Conservation (phyloP, 75 land plant species). For the Larix kaempferi region DNA sequence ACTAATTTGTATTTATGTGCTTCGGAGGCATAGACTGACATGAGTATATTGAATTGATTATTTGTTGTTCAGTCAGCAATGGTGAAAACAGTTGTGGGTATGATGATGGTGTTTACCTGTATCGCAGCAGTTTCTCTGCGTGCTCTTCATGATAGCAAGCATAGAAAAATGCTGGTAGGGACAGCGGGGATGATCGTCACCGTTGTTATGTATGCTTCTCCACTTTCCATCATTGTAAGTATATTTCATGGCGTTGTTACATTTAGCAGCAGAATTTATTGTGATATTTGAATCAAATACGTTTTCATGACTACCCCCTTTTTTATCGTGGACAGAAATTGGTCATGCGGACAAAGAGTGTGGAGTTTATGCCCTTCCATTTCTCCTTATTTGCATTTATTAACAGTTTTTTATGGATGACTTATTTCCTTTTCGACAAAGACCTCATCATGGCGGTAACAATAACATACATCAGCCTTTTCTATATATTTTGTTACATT, state of each 20-base stretch:
- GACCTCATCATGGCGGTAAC: slow-evolving; percentile 64
- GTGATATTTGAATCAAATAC: background rate
- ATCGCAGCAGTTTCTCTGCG: background rate
- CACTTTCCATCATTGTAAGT: slow-evolving; percentile 5
- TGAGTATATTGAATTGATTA: background rate
- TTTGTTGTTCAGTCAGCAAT: background rate
- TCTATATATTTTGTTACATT: background rate
- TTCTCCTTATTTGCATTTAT: slow-evolving; percentile 56
- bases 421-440: slow-evolving; percentile 43
- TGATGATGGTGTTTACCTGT: background rate
- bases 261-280: too few species aligned
- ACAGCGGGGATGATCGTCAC: background rate
- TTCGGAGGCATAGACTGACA: background rate
- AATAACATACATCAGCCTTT: background rate
- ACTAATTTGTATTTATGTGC: background rate
- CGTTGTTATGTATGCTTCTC: background rate
- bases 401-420: slow-evolving; percentile 53
- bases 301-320: background rate
- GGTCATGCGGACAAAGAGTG: slow-evolving; percentile 71
- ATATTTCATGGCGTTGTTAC: too few species aligned
- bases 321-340: slow-evolving; percentile 35
- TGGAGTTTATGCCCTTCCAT: slow-evolving; percentile 79
- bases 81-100: slow-evolving; percentile 2
- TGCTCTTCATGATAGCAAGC: slow-evolving; percentile 1
- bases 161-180: background rate